Evolutionary conservation across 2,329 filamentous ascomycete species (phyloP).

Genomic region (Fusarium camptoceras): DNA sequence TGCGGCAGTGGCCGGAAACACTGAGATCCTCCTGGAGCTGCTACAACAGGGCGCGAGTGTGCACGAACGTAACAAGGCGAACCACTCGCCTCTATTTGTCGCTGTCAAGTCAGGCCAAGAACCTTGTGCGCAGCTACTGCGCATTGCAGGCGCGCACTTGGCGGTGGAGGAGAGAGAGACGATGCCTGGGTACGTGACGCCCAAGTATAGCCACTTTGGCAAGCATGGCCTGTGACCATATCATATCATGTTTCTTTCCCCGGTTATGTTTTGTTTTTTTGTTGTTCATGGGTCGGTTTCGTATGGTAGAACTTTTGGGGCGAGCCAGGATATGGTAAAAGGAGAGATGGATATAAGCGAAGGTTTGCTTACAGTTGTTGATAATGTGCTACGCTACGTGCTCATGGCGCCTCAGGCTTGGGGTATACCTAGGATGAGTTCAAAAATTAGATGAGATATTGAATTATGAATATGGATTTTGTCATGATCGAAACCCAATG

Average conservation of each 20-base stretch:
- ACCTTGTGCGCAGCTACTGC: constrained; percentile 65
- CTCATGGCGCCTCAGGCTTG: not conserved
- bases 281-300: not conserved
- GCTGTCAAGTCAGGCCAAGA: constrained; percentile 68
- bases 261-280: not conserved
- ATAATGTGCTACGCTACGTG: not conserved
- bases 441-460: not conserved
- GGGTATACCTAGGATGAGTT: not conserved
- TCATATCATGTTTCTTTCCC: not conserved
- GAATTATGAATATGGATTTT: not conserved
- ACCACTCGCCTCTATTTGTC: constrained; percentile 74
- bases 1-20: constrained; percentile 65
- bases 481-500: not conserved
- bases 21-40: constrained; percentile 68
- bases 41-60: constrained; percentile 73
- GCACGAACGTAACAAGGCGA: constrained; percentile 72
- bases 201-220: constrained; percentile 31
- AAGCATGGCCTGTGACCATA: constrained; percentile 15
- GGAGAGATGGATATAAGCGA: constrained; percentile 7
- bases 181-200: constrained; percentile 40
- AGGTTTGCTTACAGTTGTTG: not conserved
- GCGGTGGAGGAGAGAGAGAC: constrained; percentile 57
- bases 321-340: constrained; percentile 9
- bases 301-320: constrained; percentile 3
- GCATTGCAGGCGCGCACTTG: constrained; percentile 69